phyloP scores from a whole-genome alignment of 768 basidiomycete species.

The Collybia sp. region DNA sequence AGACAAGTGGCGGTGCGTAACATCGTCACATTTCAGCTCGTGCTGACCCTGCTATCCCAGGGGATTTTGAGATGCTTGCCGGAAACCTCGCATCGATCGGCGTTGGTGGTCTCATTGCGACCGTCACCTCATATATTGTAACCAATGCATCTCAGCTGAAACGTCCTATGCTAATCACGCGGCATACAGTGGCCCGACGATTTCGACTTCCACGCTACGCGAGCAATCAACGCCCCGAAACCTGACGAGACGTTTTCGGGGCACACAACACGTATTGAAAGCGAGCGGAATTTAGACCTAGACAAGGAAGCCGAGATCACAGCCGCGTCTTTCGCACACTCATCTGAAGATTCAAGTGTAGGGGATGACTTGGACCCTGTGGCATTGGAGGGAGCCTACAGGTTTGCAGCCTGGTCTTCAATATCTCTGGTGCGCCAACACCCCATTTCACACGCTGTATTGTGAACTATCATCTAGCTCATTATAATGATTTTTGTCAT shows the following conservation, averaged over 20 bases:
- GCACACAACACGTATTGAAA: constrained; percentile 10
- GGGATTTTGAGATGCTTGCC: constrained; percentile 69
- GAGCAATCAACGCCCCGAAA: constrained; percentile 59
- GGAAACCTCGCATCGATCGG: constrained; percentile 88
- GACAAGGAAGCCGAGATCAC: constrained; percentile 14
- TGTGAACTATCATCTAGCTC: constrained; percentile 30
- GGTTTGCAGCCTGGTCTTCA: constrained; percentile 76
- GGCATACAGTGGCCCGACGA: constrained; percentile 64
- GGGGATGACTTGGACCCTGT: constrained; percentile 61
- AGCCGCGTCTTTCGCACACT: constrained; percentile 24
- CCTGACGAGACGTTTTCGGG: not conserved
- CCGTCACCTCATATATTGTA: constrained; percentile 60
- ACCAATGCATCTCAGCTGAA: constrained; percentile 13
- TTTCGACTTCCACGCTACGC: constrained; percentile 77
- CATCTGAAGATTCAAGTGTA: constrained; percentile 30
- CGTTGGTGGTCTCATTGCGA: constrained; percentile 73
- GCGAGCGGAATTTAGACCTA: constrained; percentile 34
- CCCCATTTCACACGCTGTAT: constrained; percentile 1
- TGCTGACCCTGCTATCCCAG: constrained; percentile 18
- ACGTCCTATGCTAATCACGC: no score
- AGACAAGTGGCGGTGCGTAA: constrained; percentile 23
- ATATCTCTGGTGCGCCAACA: constrained; percentile 48
- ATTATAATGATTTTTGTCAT: constrained; percentile 67
- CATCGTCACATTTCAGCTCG: not conserved
- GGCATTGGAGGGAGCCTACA: constrained; percentile 68